Evolutionary conservation across 2,329 filamentous ascomycete species (phyloP).

Genomic region (Arthrobotrys conoides): DNA sequence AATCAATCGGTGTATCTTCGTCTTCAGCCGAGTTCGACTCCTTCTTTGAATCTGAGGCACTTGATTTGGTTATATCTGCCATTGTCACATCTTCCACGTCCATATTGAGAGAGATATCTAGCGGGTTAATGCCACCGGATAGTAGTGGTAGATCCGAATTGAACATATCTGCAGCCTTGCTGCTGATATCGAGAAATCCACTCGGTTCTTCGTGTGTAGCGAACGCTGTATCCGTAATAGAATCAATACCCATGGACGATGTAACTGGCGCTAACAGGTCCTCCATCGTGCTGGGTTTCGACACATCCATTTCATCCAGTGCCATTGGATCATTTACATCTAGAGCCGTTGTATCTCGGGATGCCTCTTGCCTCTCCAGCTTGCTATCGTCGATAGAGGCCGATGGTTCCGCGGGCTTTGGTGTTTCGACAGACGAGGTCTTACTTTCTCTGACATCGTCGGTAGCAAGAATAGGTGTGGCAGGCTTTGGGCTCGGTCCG

Average conservation of each 20-base stretch:
- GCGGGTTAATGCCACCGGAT: constrained; percentile 53
- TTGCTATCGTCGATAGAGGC: constrained; percentile 22
- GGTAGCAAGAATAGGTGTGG: constrained; percentile 29
- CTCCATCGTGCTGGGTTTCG: constrained; percentile 33
- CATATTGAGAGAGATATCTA: constrained; percentile 56
- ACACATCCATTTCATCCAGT: constrained; percentile 37
- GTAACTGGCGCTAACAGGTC: constrained; percentile 45
- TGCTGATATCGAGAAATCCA: constrained; percentile 34
- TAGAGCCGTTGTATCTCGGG: constrained; percentile 18
- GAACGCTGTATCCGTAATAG: constrained; percentile 48
- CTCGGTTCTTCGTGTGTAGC: constrained; percentile 20
- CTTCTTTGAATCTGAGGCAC: constrained; percentile 29
- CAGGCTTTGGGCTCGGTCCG: constrained; percentile 33
- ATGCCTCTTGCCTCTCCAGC: constrained; percentile 25
- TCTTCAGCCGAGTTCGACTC: constrained; percentile 28
- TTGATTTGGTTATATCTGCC: constrained; percentile 34
- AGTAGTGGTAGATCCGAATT: constrained; percentile 41
- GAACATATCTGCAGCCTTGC: constrained; percentile 34
- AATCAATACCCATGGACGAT: constrained; percentile 43
- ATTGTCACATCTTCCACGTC: constrained; percentile 54
- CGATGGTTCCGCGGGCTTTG: constrained; percentile 19
- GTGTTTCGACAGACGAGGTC: constrained; percentile 31
- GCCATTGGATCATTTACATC: constrained; percentile 31
- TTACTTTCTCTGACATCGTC: constrained; percentile 32
- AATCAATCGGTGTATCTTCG: constrained; percentile 47